Conservation (phyloP, 805 yeast genomes). For the Clavispora santaluciae region DNA sequence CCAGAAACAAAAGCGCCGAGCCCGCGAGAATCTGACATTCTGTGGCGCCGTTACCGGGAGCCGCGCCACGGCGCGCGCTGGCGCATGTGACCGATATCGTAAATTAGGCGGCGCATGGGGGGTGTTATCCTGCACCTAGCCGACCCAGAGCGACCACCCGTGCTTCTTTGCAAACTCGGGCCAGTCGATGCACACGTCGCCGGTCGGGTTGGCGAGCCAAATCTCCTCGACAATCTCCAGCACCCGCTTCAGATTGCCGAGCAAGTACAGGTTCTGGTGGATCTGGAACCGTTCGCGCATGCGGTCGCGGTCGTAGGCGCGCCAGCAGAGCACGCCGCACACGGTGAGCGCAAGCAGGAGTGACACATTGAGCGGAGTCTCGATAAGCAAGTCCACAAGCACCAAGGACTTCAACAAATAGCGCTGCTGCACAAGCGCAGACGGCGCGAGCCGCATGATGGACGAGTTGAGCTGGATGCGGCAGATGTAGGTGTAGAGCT, state of each 20-base stretch:
- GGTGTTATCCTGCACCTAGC: slow-evolving; percentile 5
- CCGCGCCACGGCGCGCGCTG: no score
- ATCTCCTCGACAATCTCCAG: slow-evolving; percentile 14
- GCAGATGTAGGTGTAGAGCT: slow-evolving; percentile 12
- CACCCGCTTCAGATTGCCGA: slow-evolving; percentile 16
- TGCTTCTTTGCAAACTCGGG: slow-evolving; percentile 12
- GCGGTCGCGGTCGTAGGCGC: slow-evolving; percentile 18
- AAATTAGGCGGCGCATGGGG: no score
- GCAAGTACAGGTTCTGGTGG: slow-evolving; percentile 15
- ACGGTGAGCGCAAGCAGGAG: slow-evolving; percentile 19
- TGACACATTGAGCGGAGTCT: slow-evolving; percentile 11
- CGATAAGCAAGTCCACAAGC: slow-evolving; percentile 9
- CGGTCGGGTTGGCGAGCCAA: slow-evolving; percentile 14
- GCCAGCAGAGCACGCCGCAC: slow-evolving; percentile 29
- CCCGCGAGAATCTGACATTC: no score
- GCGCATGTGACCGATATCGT: no score
- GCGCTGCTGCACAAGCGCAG: slow-evolving; percentile 8
- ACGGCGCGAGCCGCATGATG: slow-evolving; percentile 9
- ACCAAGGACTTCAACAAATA: slow-evolving; percentile 9
- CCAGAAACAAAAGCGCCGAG: no score
- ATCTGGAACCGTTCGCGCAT: slow-evolving; percentile 21
- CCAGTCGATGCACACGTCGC: slow-evolving; percentile 15
- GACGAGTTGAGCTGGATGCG: slow-evolving; percentile 11
- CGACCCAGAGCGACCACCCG: slow-evolving; percentile 17
- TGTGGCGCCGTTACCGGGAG: no score